Evolutionary conservation across 768 basidiomycete species (phyloP).

Genomic region (Kwoniella sp.): DNA sequence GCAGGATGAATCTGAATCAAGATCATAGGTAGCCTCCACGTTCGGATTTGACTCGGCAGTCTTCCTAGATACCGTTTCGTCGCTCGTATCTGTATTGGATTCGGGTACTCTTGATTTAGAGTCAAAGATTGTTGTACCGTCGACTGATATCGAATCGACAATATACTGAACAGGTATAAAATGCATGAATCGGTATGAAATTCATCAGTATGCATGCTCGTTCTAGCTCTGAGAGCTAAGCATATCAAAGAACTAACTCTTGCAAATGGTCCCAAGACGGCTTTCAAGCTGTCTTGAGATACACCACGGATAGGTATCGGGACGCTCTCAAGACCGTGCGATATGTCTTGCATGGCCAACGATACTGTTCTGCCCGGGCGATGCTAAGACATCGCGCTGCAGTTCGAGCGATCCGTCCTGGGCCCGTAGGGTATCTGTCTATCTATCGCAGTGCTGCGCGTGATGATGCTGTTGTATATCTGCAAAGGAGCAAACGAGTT

Average conservation of each 20-base stretch:
- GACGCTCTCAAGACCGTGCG: slow-evolving; percentile 3
- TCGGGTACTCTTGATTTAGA: background rate
- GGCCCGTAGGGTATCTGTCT: no score
- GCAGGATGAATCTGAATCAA: background rate
- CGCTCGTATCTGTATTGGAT: no score
- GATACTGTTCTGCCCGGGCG: no score
- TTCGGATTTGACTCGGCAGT: background rate
- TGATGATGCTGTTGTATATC: no score
- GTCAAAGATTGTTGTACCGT: slow-evolving; percentile 7
- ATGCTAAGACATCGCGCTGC: no score
- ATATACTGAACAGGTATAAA: no score
- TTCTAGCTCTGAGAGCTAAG: background rate
- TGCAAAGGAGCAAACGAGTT: no score
- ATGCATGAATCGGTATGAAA: no score
- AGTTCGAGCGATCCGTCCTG: no score
- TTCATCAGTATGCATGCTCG: background rate
- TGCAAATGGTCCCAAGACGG: slow-evolving; percentile 5
- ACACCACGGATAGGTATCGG: slow-evolving; percentile 2
- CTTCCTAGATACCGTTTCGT: background rate
- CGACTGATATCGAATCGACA: slow-evolving; percentile 34
- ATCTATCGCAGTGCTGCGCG: no score
- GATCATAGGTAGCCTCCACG: background rate
- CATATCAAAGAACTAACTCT: background rate
- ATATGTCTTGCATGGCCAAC: slow-evolving; percentile 8
- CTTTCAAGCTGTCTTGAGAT: background rate